Evolutionary conservation across 2,329 filamentous ascomycete genomes (phyloP).

Genomic region (Pyrenophora seminiperda): DNA sequence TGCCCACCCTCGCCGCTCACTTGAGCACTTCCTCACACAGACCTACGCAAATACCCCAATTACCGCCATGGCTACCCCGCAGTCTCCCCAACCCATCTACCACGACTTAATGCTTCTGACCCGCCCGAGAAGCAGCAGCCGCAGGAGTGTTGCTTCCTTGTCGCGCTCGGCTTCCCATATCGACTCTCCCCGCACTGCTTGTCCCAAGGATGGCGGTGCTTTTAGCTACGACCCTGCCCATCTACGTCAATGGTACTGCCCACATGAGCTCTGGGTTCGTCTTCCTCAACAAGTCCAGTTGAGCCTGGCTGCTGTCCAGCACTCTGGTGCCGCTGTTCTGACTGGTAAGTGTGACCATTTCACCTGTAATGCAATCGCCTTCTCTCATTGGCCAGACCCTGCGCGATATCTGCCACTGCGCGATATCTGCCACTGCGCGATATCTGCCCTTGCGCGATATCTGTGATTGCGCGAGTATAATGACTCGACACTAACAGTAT

Average conservation of each 20-base stretch:
- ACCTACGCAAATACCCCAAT: conserved; percentile 10
- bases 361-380: not conserved
- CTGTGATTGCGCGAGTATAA: not conserved
- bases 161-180: conserved; percentile 28
- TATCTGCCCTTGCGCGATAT: conserved; percentile 3
- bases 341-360: conserved; percentile 43
- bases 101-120: conserved; percentile 24
- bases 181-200: conserved; percentile 38
- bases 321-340: conserved; percentile 53
- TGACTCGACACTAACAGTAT: conserved; percentile 18
- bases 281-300: conserved; percentile 46
- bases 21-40: conserved; percentile 10
- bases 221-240: conserved; percentile 48
- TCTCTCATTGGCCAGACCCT: conserved; percentile 6
- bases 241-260: conserved; percentile 47
- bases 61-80: conserved; percentile 27
- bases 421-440: conserved; percentile 3
- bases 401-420: conserved; percentile 4
- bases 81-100: conserved; percentile 27
- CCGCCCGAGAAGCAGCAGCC: conserved; percentile 36
- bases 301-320: conserved; percentile 47
- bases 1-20: conserved; percentile 12
- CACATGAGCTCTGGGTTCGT: conserved; percentile 43
- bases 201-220: conserved; percentile 44
- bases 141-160: conserved; percentile 33